Conservation (phyloP, 768 basidiomycete genomes). For the Daedaleopsis nitida region DNA sequence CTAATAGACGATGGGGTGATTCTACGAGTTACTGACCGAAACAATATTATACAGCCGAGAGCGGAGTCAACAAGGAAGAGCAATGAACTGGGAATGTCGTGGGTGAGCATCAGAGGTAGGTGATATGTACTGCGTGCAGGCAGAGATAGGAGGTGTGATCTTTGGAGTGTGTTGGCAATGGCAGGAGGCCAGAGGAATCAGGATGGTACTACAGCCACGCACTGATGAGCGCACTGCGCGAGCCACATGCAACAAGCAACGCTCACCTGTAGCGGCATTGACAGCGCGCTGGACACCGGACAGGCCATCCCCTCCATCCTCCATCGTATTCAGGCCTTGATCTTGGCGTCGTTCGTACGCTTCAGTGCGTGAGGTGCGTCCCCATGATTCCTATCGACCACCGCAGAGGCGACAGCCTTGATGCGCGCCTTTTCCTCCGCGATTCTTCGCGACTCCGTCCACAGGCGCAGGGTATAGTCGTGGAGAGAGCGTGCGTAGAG, state of each 20-base stretch:
- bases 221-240: neutral
- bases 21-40: slow-evolving; percentile 7
- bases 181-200: neutral
- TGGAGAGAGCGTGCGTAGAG: slow-evolving; percentile 67
- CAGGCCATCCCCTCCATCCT: neutral
- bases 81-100: neutral
- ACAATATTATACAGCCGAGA: slow-evolving; percentile 13
- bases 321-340: neutral
- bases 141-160: neutral
- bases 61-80: slow-evolving; percentile 8
- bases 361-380: slow-evolving; percentile 15
- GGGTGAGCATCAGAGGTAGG: neutral
- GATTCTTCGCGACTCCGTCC: slow-evolving; percentile 64
- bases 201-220: neutral
- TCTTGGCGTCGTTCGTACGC: slow-evolving; percentile 9
- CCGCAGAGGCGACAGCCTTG: slow-evolving; percentile 16
- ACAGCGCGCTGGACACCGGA: neutral
- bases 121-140: neutral
- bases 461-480: slow-evolving; percentile 65
- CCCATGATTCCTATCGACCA: slow-evolving; percentile 12
- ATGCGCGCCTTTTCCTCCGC: slow-evolving; percentile 48
- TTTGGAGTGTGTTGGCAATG: too few relatives aligned
- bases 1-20: slow-evolving; percentile 1
- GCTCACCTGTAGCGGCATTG: neutral
- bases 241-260: neutral